A percentile compares a stretch with the other conserved stretches of the same genome.
Conservation (phyloP, 305 asterid genomes). For the Solanum hybrid region DNA sequence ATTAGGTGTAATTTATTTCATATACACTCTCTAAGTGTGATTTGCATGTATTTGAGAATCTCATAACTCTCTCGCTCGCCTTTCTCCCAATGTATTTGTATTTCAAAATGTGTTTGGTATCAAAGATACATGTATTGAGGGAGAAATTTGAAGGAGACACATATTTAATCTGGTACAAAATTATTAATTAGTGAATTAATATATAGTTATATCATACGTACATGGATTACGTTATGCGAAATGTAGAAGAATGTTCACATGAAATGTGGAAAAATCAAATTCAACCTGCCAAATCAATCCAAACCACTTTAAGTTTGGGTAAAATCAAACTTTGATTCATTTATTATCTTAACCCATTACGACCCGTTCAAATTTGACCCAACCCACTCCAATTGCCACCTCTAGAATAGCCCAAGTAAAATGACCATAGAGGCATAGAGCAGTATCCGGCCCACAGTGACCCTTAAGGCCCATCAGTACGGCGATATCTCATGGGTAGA, state of each 20-base stretch:
- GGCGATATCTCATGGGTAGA: neutral
- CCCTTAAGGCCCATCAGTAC: neutral
- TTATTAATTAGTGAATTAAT: neutral
- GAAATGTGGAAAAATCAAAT: neutral
- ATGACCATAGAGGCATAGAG: neutral
- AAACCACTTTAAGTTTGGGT: neutral
- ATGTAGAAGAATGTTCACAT: neutral
- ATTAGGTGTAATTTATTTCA: neutral
- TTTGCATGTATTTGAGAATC: neutral
- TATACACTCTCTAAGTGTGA: neutral
- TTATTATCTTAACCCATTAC: no score
- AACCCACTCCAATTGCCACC: neutral
- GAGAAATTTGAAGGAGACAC: neutral
- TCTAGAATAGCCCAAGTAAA: neutral
- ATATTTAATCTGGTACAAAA: neutral
- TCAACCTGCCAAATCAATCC: neutral
- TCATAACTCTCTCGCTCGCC: neutral
- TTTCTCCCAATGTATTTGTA: neutral
- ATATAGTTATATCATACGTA: no score
- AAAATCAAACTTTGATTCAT: neutral
- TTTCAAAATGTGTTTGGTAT: neutral
- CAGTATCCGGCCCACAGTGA: neutral
- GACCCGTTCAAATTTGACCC: neutral
- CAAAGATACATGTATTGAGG: neutral
- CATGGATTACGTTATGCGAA: neutral